Evolutionary conservation across 768 basidiomycete species (phyloP), one percentile per base, ranked within the genome.

Genomic region (Phlebiopsis flavidoalba): DNA sequence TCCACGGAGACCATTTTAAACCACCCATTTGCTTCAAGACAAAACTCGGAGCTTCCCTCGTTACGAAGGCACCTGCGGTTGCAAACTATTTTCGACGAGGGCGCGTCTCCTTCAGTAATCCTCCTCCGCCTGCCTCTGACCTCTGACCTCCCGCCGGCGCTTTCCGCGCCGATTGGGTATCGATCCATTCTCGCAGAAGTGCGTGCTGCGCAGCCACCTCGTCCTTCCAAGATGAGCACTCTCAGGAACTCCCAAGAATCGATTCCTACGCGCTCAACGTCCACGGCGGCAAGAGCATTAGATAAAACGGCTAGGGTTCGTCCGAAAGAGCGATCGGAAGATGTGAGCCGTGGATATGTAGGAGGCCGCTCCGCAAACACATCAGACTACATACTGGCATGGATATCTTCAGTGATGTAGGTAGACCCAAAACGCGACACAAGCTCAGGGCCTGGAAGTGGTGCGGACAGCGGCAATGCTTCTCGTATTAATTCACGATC

Each of bases 351-450:
- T 15, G 80, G 81, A 4, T 68, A 77, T 47, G 75, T 78, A 8
- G 80, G 83, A 1, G 81, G 79, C 8, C 84, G 80, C 64, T 74
- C 76, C 45, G 75, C 79, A 12, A 75, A 78, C 48, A 78, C 48
- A 83, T 93, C 76, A n/a, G n/a, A 87, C 91, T 49, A 77, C 85
- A n/a, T n/a, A 5, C 74, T 88, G 45, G 78, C 83, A 2, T 93
- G 92, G 91, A 68, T 92, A 55, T 80, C 86, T 14, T 88, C 80
- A 63, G 86, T 93, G 53, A 88, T n/a, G n/a, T n/a, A 84, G 63
- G 84, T 88, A n/a, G 80, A 82, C 8, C 77, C 77, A 33, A 69
- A 71, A 64, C 71, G 83, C 55, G 82, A 84, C 8, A 83, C 81
- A 53, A 87, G 84, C 62, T 81, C 82, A 5, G 80, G 84, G 15